phyloP scores from a whole-genome alignment of 1,139 yeast genomes.

The Blastobotrys raffinosifermentans region DNA sequence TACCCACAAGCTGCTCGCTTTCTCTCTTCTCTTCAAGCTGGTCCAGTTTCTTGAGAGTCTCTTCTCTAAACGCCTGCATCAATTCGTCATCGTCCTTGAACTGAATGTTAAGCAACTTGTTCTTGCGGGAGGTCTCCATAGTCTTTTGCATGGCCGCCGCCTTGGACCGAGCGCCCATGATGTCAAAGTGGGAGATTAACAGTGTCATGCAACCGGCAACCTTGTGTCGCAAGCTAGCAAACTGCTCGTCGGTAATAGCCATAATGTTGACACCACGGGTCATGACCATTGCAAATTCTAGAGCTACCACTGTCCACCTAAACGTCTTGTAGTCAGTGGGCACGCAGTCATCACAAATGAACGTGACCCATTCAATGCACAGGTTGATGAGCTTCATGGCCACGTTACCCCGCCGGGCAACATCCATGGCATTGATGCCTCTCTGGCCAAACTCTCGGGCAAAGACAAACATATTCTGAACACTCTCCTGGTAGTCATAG shows the following conservation, averaged over 20 bases:
- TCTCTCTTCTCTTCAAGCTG: conserved; percentile 54
- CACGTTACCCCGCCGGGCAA: conserved; percentile 59
- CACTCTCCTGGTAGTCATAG: conserved; percentile 53
- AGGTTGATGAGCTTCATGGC: conserved; percentile 69
- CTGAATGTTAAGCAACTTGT: conserved; percentile 31
- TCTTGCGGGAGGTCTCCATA: conserved; percentile 47
- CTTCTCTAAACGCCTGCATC: conserved; percentile 49
- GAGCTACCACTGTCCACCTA: conserved; percentile 92
- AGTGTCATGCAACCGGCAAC: conserved; percentile 95
- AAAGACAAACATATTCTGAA: conserved; percentile 71
- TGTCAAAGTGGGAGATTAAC: conserved; percentile 90
- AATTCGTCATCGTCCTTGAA: conserved; percentile 55
- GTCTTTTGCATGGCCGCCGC: conserved; percentile 60
- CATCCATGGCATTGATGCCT: conserved; percentile 59
- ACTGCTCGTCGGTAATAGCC: conserved; percentile 73
- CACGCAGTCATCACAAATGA: conserved; percentile 88
- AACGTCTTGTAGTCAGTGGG: conserved; percentile 90
- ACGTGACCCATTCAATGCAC: conserved; percentile 87
- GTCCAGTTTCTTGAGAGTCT: conserved; percentile 53
- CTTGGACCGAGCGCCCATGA: conserved; percentile 95
- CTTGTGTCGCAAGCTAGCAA: conserved; percentile 62
- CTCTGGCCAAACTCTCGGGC: conserved; percentile 81
- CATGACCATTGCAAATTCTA: conserved; percentile 95
- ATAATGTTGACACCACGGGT: conserved; percentile 85
- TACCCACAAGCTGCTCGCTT: conserved; percentile 57